Evolutionary conservation across 2,329 filamentous ascomycete genomes (phyloP).

Genomic region (Neoscytalidium dimidiatum): DNA sequence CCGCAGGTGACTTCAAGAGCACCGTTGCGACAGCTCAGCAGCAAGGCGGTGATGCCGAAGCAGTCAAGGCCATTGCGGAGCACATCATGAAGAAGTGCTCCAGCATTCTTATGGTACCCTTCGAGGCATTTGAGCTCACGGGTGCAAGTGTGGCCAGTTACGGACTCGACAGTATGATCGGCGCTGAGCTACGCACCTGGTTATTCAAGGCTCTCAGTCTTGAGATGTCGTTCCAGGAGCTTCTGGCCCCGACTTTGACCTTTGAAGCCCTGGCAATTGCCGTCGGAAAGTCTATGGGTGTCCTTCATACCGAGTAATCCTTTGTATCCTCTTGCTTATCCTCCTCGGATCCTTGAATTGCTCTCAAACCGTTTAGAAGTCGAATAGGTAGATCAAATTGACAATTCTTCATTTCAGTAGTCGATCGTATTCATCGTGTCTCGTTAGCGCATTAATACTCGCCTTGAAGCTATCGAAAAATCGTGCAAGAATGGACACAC

Average conservation of each 20-base stretch:
- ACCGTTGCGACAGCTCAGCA: neutral
- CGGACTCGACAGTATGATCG: conserved; percentile 30
- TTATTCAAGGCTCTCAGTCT: conserved; percentile 35
- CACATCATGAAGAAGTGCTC: conserved; percentile 24
- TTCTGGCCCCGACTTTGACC: neutral
- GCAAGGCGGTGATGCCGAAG: conserved; percentile 38
- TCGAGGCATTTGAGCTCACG: conserved; percentile 9
- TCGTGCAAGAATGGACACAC: no score
- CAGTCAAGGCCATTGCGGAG: conserved; percentile 40
- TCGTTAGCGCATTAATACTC: no score
- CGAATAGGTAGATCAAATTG: no score
- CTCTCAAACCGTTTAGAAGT: no score
- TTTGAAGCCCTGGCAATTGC: neutral
- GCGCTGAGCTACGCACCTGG: conserved; percentile 28
- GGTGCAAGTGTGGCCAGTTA: conserved; percentile 28
- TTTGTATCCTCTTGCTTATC: no score
- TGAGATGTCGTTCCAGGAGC: conserved; percentile 27
- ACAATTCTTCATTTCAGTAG: no score
- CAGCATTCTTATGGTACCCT: neutral
- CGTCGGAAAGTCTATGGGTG: no score
- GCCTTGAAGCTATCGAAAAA: no score
- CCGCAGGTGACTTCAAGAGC: neutral
- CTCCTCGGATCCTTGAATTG: no score
- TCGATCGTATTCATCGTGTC: no score
- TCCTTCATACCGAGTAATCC: no score